Base-by-base conservation (phyloP, 352 stramenopile species). In the Pythium aphanidermatum region DNA sequence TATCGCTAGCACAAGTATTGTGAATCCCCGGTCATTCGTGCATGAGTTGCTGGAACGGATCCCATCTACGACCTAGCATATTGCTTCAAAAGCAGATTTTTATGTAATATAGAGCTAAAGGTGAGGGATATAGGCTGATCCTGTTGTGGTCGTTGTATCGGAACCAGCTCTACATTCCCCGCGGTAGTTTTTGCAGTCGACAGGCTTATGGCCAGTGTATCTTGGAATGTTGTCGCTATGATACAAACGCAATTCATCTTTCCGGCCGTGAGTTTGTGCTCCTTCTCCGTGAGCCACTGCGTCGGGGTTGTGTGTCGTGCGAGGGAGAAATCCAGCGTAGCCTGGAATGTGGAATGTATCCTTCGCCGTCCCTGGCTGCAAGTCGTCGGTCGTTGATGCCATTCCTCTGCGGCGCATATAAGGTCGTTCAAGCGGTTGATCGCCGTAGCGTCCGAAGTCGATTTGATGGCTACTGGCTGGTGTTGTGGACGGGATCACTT, bases 261-360 rank as follows among this genome's bases (percentile, higher is more conserved):
- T 60, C 16, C 69, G 63, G 1, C 57, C 60, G 12, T 60, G 75
- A 16, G 58, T 34, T 24, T 70, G 35, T 0, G 58, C 56, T 12
- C 74, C 71, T 37, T 86, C 73, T 0, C 66, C 73, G 19, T 92
- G 80, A 0, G 55, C 53, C 0, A 84, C 46, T 1, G 74, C 83
- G 28, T 77, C 50, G 8, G 70, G 67, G 26, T 82, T 92, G 50
- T 84, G 74, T 4, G 56, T 65, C 19, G 70, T 68, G 2, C 51
- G 56, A 2, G 81, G 74, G 17, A 95, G 48, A 54, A 91, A 90
- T 20, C 81, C 81, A 12, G 44, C 55, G 42, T 95, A 93, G 12
- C 81, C 81, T 12, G 81, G 81, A 14, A 92, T 82, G 34, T 95
- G 83, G 60, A 81, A 83, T 7, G 83, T 93, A 29, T 79, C 68